phyloP scores from a whole-genome alignment of 177 flowering plant genomes.

The Vitis hybrid region DNA sequence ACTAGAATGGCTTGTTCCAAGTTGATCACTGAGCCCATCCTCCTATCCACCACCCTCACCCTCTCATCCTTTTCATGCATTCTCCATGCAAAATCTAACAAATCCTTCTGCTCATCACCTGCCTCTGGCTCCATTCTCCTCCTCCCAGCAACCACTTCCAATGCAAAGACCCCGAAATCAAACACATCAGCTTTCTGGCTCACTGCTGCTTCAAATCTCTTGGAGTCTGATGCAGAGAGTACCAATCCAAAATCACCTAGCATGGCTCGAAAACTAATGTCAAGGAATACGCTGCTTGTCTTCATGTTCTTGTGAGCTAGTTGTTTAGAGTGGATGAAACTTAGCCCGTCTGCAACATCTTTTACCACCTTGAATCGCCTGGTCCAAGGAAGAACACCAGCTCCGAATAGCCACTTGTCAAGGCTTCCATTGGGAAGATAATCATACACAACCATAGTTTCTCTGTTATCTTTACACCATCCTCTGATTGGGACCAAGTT shows the following conservation, averaged over 20 bases:
- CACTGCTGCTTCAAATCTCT: constrained; percentile 23
- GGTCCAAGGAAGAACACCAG: constrained; percentile 57
- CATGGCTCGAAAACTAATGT: constrained; percentile 41
- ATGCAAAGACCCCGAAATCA: constrained; percentile 40
- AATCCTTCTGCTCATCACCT: constrained; percentile 23
- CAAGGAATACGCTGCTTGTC: constrained; percentile 46
- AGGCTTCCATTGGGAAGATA: constrained; percentile 45
- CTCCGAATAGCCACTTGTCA: constrained; percentile 52
- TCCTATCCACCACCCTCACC: constrained; percentile 41
- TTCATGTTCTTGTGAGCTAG: constrained; percentile 54
- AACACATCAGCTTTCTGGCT: constrained; percentile 39
- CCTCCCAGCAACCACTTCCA: constrained; percentile 54
- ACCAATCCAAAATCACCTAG: constrained; percentile 55
- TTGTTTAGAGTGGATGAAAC: constrained; percentile 44
- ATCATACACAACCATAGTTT: constrained; percentile 44
- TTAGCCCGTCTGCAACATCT: constrained; percentile 44
- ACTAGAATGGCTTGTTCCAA: constrained; percentile 43
- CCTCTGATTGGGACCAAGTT: constrained; percentile 48
- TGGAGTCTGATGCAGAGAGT: constrained; percentile 18
- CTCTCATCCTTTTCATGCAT: constrained; percentile 43
- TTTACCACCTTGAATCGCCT: constrained; percentile 43
- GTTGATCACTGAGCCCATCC: constrained; percentile 41
- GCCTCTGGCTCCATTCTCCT: constrained; percentile 14
- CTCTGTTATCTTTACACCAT: constrained; percentile 44
- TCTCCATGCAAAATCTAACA: constrained; percentile 57